These are phyloP conservation scores for Meira nashicola DNA, from an alignment of 1,284 basidiomycete species.

Conservation along the genomic window DNA sequence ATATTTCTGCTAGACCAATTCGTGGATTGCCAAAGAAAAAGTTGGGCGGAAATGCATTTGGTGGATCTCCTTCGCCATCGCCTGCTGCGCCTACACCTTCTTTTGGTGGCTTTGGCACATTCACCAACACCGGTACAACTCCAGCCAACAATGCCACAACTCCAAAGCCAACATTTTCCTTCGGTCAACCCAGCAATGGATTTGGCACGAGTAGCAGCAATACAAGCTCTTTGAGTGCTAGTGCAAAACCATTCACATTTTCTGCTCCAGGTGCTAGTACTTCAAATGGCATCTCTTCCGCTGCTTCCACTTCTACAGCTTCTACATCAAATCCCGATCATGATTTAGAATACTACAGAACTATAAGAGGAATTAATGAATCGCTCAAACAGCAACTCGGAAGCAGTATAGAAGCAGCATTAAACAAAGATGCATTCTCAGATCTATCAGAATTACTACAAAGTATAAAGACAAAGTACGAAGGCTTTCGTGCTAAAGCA, in stretches of 20 bases:
- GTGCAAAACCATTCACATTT: slow-evolving; percentile 3
- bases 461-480: slow-evolving; percentile 3
- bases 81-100: neutral
- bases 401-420: neutral
- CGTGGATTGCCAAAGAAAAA: slow-evolving; percentile 9
- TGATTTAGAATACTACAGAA: slow-evolving; percentile 4
- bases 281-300: neutral
- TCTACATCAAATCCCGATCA: neutral
- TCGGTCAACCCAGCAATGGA: neutral
- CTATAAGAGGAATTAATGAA: neutral
- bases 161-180: neutral
- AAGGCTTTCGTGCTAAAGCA: neutral
- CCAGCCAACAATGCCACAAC: neutral
- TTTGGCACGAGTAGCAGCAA: neutral
- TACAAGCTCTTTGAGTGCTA: neutral
- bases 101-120: neutral
- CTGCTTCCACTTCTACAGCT: neutral
- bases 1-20: slow-evolving; percentile 6
- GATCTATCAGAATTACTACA: slow-evolving; percentile 1
- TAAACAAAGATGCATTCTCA: slow-evolving; percentile 1
- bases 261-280: neutral
- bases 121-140: neutral
- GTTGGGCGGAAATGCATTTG: neutral
- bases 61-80: neutral
- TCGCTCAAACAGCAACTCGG: slow-evolving; percentile 1